These are phyloP conservation scores for Phytomonas francai DNA, from an alignment of 208 protist species.

Conservation along the genomic window DNA sequence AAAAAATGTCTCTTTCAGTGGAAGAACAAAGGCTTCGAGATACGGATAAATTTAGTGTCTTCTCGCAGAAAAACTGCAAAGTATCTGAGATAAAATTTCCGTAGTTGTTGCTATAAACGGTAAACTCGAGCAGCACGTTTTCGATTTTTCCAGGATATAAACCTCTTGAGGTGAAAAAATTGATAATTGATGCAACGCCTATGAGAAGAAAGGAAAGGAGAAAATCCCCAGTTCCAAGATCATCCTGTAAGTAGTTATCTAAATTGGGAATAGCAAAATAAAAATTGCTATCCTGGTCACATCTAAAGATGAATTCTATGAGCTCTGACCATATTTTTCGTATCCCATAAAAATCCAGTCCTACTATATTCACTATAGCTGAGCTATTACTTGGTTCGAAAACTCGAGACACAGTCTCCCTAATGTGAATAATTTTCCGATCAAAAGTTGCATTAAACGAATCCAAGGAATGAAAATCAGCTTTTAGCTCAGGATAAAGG, in stretches of 20 bases:
- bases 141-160: conserved; percentile 11
- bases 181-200: conserved; percentile 22
- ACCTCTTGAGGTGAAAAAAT: conserved; percentile 18
- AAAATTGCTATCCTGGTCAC: not conserved
- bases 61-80: conserved; percentile 41
- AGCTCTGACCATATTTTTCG: conserved; percentile 20
- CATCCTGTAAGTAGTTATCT: conserved; percentile 27
- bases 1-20: not conserved
- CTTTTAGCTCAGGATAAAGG: conserved; percentile 16
- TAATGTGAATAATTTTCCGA: conserved; percentile 12
- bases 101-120: conserved; percentile 18
- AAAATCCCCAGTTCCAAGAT: conserved; percentile 26
- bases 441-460: conserved; percentile 12
- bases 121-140: conserved; percentile 24
- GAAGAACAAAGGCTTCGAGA: conserved; percentile 9
- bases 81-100: conserved; percentile 23
- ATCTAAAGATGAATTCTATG: conserved; percentile 14
- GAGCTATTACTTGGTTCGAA: not conserved
- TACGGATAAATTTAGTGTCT: conserved; percentile 29
- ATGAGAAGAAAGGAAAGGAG: conserved; percentile 41
- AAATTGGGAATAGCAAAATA: conserved; percentile 29
- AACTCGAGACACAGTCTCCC: conserved; percentile 5
- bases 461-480: conserved; percentile 11
- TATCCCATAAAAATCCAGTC: conserved; percentile 11
- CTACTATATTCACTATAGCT: not conserved